Conservation (phyloP, 1,284 basidiomycete genomes). For the Trichosporon asahii region DNA sequence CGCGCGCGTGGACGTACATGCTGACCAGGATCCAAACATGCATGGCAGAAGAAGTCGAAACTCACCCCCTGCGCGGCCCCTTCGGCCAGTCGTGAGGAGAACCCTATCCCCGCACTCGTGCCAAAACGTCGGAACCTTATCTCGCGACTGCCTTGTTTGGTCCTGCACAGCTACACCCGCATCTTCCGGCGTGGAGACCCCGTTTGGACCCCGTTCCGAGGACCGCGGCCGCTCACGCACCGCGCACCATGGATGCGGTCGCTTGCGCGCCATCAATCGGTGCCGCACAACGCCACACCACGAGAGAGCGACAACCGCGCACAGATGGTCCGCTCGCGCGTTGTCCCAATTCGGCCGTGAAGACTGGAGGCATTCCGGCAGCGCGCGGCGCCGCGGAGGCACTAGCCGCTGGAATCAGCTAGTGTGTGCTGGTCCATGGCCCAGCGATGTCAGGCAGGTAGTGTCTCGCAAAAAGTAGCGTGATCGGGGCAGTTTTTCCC, state of each 20-base stretch:
- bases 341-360: too few relatives aligned
- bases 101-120: neutral
- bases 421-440: neutral
- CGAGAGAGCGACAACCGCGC: too few relatives aligned
- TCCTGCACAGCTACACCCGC: neutral
- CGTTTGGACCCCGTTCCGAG: neutral
- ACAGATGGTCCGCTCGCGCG: too few relatives aligned
- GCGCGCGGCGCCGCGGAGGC: neutral
- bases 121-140: neutral
- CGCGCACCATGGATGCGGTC: neutral
- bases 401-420: neutral
- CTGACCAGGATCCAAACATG: neutral
- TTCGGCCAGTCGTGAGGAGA: neutral
- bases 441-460: neutral
- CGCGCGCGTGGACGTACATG: neutral
- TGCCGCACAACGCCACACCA: neutral
- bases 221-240: neutral
- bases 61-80: neutral
- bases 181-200: neutral
- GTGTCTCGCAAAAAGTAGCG: neutral
- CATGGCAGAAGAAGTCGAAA: neutral
- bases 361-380: neutral
- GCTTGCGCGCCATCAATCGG: neutral
- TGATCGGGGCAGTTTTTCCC: neutral
- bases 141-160: neutral